These are phyloP conservation scores for Monosporascus sp. DNA, from an alignment of 2,329 filamentous ascomycete genomes.

Conservation along the genomic window DNA sequence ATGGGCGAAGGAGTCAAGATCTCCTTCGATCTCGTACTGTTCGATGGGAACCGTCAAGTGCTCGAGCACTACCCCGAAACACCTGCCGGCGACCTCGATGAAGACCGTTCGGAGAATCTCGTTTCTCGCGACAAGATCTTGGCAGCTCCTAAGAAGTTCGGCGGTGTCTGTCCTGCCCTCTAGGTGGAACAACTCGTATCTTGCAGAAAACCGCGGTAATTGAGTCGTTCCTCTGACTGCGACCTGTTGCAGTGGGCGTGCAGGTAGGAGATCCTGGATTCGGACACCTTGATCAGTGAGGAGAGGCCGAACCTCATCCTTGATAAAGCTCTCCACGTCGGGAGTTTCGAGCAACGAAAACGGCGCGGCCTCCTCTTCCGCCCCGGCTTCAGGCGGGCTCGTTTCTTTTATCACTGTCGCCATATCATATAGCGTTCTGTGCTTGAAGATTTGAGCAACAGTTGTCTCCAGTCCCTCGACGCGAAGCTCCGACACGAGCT, in stretches of 20 bases:
- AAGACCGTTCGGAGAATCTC: slow-evolving; percentile 65
- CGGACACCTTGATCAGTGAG: slow-evolving; percentile 46
- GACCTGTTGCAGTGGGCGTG: slow-evolving; percentile 52
- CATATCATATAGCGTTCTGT: slow-evolving; percentile 44
- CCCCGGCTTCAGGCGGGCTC: slow-evolving; percentile 7
- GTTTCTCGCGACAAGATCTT: slow-evolving; percentile 52
- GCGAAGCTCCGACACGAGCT: slow-evolving; percentile 50
- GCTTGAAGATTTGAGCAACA: slow-evolving; percentile 51
- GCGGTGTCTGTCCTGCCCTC: slow-evolving; percentile 42
- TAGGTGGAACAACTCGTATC: slow-evolving; percentile 62
- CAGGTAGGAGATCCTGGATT: slow-evolving; percentile 51
- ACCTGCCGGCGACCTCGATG: slow-evolving; percentile 43
- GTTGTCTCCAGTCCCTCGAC: slow-evolving; percentile 42
- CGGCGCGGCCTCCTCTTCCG: slow-evolving; percentile 28
- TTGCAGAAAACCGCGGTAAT: slow-evolving; percentile 54
- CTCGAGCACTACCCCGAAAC: slow-evolving; percentile 53
- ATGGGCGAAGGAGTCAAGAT: slow-evolving; percentile 45
- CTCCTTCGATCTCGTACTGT: slow-evolving; percentile 45
- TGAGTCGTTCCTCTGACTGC: slow-evolving; percentile 53
- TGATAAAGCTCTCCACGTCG: slow-evolving; percentile 38
- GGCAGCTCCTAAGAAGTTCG: slow-evolving; percentile 44
- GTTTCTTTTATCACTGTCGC: slow-evolving; percentile 42
- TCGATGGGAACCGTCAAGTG: slow-evolving; percentile 45
- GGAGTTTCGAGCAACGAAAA: slow-evolving; percentile 43
- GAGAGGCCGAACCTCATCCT: slow-evolving; percentile 42